Evolutionary conservation across 2,329 filamentous ascomycete species (phyloP).

Genomic region (Cladobotryum protrusum): DNA sequence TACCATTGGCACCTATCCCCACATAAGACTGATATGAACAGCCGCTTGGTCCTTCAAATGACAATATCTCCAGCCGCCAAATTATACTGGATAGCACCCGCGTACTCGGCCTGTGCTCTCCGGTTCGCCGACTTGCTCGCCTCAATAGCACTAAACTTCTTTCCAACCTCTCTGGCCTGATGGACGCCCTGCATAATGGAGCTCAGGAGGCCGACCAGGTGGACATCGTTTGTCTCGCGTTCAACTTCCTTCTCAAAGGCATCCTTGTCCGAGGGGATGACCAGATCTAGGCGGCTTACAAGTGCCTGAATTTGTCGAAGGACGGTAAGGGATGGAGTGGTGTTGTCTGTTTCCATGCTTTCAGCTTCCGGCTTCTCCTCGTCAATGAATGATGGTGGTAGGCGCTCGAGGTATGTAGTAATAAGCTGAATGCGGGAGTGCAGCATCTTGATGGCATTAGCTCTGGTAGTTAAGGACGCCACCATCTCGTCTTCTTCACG

Average conservation of each 20-base stretch:
- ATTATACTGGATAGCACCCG: slow-evolving; percentile 19
- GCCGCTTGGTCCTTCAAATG: slow-evolving; percentile 14
- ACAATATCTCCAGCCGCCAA: slow-evolving; percentile 25
- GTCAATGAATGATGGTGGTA: slow-evolving; percentile 60
- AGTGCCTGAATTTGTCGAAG: slow-evolving; percentile 85
- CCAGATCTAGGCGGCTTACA: slow-evolving; percentile 72
- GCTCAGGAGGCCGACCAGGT: slow-evolving; percentile 69
- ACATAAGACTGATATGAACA: no score
- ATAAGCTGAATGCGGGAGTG: slow-evolving; percentile 69
- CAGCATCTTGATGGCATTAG: slow-evolving; percentile 91
- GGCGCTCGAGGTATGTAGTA: slow-evolving; percentile 66
- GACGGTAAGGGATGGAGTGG: slow-evolving; percentile 58
- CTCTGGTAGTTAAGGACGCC: slow-evolving; percentile 70
- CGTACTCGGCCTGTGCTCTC: slow-evolving; percentile 15
- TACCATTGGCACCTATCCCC: no score
- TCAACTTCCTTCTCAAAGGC: slow-evolving; percentile 65
- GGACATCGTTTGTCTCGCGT: slow-evolving; percentile 77
- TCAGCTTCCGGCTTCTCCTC: slow-evolving; percentile 34
- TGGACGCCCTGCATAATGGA: slow-evolving; percentile 67
- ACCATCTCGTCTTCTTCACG: slow-evolving; percentile 57
- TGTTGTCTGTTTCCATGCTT: slow-evolving; percentile 31
- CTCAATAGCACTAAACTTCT: slow-evolving; percentile 63
- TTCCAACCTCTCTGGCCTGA: slow-evolving; percentile 65
- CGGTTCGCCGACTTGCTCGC: slow-evolving; percentile 19
- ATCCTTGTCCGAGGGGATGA: slow-evolving; percentile 63